These are phyloP conservation scores for Colletotrichum incanum DNA, from an alignment of 2,329 filamentous ascomycete species.

Conservation along the genomic window DNA sequence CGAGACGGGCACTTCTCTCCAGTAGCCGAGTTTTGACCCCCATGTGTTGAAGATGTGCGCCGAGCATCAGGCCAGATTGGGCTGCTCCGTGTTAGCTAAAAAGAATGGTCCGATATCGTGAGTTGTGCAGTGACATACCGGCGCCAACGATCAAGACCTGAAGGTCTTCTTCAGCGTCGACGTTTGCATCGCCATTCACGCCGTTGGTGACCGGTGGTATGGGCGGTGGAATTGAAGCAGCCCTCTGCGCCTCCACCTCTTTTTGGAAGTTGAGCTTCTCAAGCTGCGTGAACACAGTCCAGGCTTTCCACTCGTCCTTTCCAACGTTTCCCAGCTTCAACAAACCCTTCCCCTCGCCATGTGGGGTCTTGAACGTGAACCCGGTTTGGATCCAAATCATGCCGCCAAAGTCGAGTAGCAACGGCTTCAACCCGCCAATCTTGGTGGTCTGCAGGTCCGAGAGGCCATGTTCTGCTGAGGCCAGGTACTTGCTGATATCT, in stretches of 20 bases:
- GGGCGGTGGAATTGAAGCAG: background rate
- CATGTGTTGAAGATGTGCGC: constrained; percentile 50
- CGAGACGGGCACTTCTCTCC: constrained; percentile 61
- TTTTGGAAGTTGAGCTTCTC: constrained; percentile 46
- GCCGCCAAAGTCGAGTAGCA: constrained; percentile 40
- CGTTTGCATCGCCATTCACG: constrained; percentile 50
- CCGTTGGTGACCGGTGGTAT: constrained; percentile 33
- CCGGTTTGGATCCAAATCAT: constrained; percentile 43
- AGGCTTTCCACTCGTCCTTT: constrained; percentile 46
- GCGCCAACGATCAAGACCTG: constrained; percentile 59
- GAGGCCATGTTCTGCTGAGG: constrained; percentile 24
- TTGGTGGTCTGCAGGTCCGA: constrained; percentile 25
- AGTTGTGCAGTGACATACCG: constrained; percentile 45
- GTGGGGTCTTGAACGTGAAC: constrained; percentile 44
- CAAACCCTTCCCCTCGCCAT: constrained; percentile 45
- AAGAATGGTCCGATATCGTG: background rate
- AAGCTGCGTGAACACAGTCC: constrained; percentile 47
- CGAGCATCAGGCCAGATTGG: constrained; percentile 59
- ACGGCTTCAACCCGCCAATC: constrained; percentile 38
- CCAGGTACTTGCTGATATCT: constrained; percentile 39
- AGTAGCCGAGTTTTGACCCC: constrained; percentile 56
- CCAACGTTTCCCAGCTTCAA: constrained; percentile 44
- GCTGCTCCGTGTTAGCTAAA: constrained; percentile 47
- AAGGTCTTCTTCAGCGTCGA: constrained; percentile 48
- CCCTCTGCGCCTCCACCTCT: constrained; percentile 24